Evolutionary conservation across 345 rosid genomes (phyloP).

Genomic region (Combretum micranthum): DNA sequence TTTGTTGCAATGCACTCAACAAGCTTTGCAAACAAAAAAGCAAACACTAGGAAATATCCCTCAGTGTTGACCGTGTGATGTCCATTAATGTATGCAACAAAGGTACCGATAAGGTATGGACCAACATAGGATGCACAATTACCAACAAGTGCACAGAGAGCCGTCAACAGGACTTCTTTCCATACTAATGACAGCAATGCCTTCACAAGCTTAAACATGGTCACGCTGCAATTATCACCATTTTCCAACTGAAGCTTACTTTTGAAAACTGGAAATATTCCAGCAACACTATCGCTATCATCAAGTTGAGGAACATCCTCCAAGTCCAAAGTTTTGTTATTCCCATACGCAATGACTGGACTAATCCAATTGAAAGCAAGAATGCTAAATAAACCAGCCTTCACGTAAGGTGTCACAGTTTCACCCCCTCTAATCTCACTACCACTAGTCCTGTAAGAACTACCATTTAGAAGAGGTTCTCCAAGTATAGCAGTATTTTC

Average conservation of each 20-base stretch:
- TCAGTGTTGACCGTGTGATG: constrained; percentile 11
- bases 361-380: constrained; percentile 19
- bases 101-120: constrained; percentile 25
- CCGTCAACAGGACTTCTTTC: constrained; percentile 20
- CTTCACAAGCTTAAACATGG: constrained; percentile 16
- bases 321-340: constrained; percentile 10
- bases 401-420: constrained; percentile 14
- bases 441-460: neutral
- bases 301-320: neutral
- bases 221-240: constrained; percentile 3
- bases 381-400: constrained; percentile 18
- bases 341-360: neutral
- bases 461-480: constrained; percentile 32
- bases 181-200: constrained; percentile 11
- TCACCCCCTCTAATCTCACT: constrained; percentile 18
- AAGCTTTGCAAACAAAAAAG: constrained; percentile 24
- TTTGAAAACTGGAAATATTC: constrained; percentile 10
- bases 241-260: constrained; percentile 8
- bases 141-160: neutral
- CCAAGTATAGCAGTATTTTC: constrained; percentile 23
- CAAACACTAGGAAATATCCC: constrained; percentile 21
- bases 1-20: constrained; percentile 21
- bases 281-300: constrained; percentile 11
- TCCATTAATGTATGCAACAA: constrained; percentile 28
- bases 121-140: constrained; percentile 22